These are phyloP conservation scores for Solanum bulbocastanum DNA, from an alignment of 257 asterid genomes.

Conservation along the genomic window DNA sequence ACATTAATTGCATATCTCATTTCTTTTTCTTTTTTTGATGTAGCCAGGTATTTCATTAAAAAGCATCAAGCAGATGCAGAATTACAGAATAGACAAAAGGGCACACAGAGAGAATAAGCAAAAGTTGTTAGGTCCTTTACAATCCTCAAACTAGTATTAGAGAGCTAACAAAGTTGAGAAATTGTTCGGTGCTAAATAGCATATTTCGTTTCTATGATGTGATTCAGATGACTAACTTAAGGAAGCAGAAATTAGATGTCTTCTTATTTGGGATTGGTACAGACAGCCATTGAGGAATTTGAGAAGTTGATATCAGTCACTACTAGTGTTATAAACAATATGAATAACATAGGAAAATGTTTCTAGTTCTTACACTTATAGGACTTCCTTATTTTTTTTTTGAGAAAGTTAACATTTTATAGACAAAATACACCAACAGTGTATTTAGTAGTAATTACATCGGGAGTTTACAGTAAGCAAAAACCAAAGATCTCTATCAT, in stretches of 20 bases:
- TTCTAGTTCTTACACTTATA: not conserved
- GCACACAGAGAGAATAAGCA: not conserved
- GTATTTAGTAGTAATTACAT: not conserved
- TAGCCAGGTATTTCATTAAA: not conserved
- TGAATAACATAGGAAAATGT: not conserved
- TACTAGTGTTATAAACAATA: not conserved
- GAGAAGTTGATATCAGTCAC: not conserved
- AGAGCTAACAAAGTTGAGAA: not conserved
- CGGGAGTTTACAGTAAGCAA: not conserved
- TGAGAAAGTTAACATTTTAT: not conserved
- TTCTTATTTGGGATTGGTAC: not conserved
- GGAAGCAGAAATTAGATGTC: not conserved
- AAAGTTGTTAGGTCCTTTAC: not conserved
- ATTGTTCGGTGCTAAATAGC: not conserved
- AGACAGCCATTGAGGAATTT: not conserved
- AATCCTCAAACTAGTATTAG: not conserved
- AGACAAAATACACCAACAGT: not conserved
- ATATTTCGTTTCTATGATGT: not conserved
- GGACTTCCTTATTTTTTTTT: not conserved
- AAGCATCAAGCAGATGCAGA: not conserved
- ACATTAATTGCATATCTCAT: not conserved
- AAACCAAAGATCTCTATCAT: not conserved
- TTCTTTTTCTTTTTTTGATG: not conserved
- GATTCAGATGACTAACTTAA: not conserved
- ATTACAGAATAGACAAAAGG: not conserved